Base-by-base conservation (phyloP, 495 filamentous ascomycete genomes). In the Oidiodendron maius region DNA sequence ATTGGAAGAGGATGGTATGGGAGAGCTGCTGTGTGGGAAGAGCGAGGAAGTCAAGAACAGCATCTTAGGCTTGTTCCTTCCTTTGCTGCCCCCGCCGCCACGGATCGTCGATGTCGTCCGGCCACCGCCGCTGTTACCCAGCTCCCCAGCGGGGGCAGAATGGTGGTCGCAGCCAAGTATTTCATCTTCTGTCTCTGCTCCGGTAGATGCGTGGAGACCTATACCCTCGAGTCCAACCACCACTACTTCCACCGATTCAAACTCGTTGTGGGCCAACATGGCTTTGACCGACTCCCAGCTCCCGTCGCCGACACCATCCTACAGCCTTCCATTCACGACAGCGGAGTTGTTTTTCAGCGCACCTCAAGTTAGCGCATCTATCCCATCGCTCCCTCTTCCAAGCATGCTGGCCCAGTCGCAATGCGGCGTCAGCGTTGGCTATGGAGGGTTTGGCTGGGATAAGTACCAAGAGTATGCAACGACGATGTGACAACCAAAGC, bases 1-100 rank as follows among this genome's bases (percentile, higher is more conserved):
- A 40, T 69, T 97, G 47, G 93, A 99, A 73, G 93, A 99, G 68
- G 94, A 96, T 63, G 93, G 93, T 47, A 89, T 86, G 37, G 93
- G 93, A 46, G 93, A 99, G 69, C 72, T 99, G 46, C 79, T 97
- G 35, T 84, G 83, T 55, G 91, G 93, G 44, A 84, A 87, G 67
- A 91, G 89, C 64, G 89, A 95, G 60, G 91, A 96, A 50, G 91
- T 96, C 61, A 96, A 96, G 75, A 78, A 75, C 58, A 82, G 78
- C 59, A 86, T 99, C 68, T 78, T 86, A 76, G 79, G 73, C 50
- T 76, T 99, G 42, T 86, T 96, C 70, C 81, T 89, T 56, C 91
- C 91, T 38, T 77, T 97, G 50, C 76, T 96, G 48, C 91, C 94
- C 40, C 93, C 93, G 46, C 93, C 93, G 57, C 93, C 91, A 26